Percentiles rank a stretch among this genome's conserved stretches.
These are phyloP conservation scores for Argentina anserina DNA, from an alignment of 306 rosid species.

Conservation along the genomic window DNA sequence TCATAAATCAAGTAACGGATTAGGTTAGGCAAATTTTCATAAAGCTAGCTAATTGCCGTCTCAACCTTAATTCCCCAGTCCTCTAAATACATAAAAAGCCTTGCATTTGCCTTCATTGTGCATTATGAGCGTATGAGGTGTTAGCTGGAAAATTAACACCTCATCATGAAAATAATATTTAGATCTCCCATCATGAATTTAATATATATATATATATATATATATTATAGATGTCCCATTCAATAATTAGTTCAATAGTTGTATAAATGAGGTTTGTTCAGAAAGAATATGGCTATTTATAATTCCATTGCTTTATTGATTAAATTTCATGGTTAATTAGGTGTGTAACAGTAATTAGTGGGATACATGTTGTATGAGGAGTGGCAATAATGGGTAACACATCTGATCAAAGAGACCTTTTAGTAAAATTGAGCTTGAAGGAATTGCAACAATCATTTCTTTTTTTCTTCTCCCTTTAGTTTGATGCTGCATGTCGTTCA, in stretches of 20 bases:
- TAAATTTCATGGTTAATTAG: not conserved
- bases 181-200: not conserved
- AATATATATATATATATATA: no score
- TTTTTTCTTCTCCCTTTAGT: not conserved
- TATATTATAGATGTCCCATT: not conserved
- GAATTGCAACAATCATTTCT: slow-evolving; percentile 12
- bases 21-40: not conserved
- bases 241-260: slow-evolving; percentile 1
- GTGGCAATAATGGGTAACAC: slow-evolving; percentile 14
- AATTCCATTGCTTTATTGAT: not conserved
- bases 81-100: not conserved
- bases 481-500: slow-evolving; percentile 15
- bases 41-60: not conserved
- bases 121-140: not conserved
- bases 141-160: not conserved
- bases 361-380: slow-evolving; percentile 23
- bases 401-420: not conserved
- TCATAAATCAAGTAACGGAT: not conserved
- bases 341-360: slow-evolving; percentile 7
- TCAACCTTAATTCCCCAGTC: not conserved
- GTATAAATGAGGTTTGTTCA: not conserved
- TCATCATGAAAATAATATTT: no score
- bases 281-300: not conserved
- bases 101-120: not conserved
- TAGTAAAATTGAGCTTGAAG: not conserved